phyloP scores from a whole-genome alignment of 2,329 filamentous ascomycete genomes.

The Diaporthe humulicola region DNA sequence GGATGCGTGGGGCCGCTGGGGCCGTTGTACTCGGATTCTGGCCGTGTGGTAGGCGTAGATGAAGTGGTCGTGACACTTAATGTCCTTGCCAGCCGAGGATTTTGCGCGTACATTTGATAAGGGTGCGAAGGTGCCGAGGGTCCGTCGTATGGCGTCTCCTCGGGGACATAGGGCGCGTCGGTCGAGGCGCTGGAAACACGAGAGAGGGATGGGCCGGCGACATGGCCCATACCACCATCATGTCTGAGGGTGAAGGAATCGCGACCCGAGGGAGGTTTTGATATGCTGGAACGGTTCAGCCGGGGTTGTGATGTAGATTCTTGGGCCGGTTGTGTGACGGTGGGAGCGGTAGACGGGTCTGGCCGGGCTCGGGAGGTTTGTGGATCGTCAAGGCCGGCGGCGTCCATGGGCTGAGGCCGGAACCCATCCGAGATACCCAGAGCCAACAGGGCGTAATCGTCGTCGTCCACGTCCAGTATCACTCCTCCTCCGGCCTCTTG shows the following conservation, averaged over 20 bases:
- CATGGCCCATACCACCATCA: constrained; percentile 59
- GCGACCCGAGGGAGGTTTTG: constrained; percentile 63
- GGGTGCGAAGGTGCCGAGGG: constrained; percentile 84
- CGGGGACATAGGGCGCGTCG: constrained; percentile 53
- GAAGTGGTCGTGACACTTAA: constrained; percentile 73
- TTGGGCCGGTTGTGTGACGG: constrained; percentile 1
- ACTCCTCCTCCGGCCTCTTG: constrained; percentile 27
- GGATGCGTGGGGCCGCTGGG: constrained; percentile 82
- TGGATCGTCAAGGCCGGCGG: background rate
- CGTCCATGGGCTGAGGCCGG: constrained; percentile 22
- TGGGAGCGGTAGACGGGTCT: background rate
- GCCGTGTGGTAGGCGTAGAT: constrained; percentile 48
- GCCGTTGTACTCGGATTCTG: constrained; percentile 66
- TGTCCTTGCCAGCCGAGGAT: constrained; percentile 79
- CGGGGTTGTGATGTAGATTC: constrained; percentile 23
- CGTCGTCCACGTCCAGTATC: constrained; percentile 28
- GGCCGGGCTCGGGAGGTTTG: constrained; percentile 8
- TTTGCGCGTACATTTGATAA: constrained; percentile 87
- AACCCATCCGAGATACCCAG: constrained; percentile 39
- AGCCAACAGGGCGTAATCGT: constrained; percentile 38
- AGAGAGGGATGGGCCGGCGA: constrained; percentile 42
- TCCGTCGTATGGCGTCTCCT: constrained; percentile 77
- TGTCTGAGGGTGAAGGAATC: constrained; percentile 67
- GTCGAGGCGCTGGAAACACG: constrained; percentile 52
- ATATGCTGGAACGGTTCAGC: constrained; percentile 66